Percentiles rank a stretch among this genome's conserved stretches.
phyloP scores from a whole-genome alignment of 139 green algal genomes.

The Picochlorum sp. region DNA sequence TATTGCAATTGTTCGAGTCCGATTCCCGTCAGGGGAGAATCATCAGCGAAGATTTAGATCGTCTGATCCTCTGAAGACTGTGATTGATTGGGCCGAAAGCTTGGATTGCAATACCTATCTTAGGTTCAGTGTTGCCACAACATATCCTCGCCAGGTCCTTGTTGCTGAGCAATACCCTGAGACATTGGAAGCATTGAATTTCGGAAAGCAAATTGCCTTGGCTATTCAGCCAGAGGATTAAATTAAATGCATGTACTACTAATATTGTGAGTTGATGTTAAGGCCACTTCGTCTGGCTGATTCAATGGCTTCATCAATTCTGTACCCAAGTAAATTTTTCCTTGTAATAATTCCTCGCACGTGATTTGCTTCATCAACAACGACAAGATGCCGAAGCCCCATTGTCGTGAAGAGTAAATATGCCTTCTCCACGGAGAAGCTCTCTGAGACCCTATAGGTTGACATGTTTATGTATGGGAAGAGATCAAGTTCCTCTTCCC shows the following conservation, averaged over 20 bases:
- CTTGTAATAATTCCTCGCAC: conserved; percentile 70
- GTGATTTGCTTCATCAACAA: conserved; percentile 65
- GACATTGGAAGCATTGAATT: conserved; percentile 37
- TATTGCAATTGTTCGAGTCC: conserved; percentile 40
- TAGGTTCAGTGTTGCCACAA: conserved; percentile 58
- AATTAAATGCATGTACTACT: background rate
- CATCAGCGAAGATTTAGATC: conserved; percentile 52
- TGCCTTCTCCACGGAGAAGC: conserved; percentile 65
- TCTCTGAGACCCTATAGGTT: conserved; percentile 49
- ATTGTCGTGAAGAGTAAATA: conserved; percentile 79
- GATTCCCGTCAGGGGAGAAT: conserved; percentile 60
- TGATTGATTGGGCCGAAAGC: conserved; percentile 67
- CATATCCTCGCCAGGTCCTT: conserved; percentile 48
- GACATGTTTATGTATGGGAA: conserved; percentile 71
- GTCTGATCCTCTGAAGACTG: conserved; percentile 17
- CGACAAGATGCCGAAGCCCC: conserved; percentile 66
- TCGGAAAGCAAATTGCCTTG: conserved; percentile 54
- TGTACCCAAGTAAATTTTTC: conserved; percentile 75
- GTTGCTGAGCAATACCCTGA: conserved; percentile 3
- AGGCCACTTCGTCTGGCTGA: conserved; percentile 1
- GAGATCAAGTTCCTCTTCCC: conserved; percentile 59
- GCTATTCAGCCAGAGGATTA: conserved; percentile 63
- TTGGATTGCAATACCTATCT: conserved; percentile 35
- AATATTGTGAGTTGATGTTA: background rate
- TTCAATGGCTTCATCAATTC: conserved; percentile 47